Evolutionary conservation across 2,329 filamentous ascomycete species (phyloP), one percentile per base, ranked within the genome.

Genomic region (Diaporthe batatas): DNA sequence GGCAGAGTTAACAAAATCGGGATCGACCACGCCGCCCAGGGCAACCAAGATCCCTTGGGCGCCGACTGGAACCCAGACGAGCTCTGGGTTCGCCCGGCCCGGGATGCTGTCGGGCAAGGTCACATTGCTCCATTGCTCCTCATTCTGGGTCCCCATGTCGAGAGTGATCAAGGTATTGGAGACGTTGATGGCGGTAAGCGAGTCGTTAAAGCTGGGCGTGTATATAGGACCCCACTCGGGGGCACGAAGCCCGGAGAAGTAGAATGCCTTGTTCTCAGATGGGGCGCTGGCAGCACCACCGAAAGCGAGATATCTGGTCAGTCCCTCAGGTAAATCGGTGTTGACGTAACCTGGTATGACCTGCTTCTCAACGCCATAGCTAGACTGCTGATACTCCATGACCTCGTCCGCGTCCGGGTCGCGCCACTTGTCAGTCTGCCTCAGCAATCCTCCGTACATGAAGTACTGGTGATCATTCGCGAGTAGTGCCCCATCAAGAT

Each of bases 51-150:
- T 91, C 1, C 94, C 94, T 77, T 94, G 85, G 21, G 88, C 83
- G 3, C 94, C 93, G 57, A 95, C 93, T 1, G 94, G 94, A 0
- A 97, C 87, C 91, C 92, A 94, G 0, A 92, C 90, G 1, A 92
- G 83, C 72, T 92, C 91, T 0, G 91, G 86, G 76, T 88, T 90
- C 5, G 91, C 90, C 21, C 92, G 87, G 0, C 87, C 87, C 6
- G 83, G 80, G 8, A 92, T 83, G 5, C 78, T 75, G 0, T 77
- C 53, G 0, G 88, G 87, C 3, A 94, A 79, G 0, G 89, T 88
- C 1, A 67, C 75, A 75, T 93, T 93, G 8, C 77, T 80, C 89
- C 91, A 94, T 6, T 76, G 83, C 72, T 88, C 86, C 0, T 78
- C 51, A 6, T 81, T 74, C 78, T 91, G 88, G 0, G 77, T 79